Evolutionary conservation across 306 rosid genomes (phyloP), one percentile per base, ranked within the genome.

Genomic region (Trifolium subterraneum): DNA sequence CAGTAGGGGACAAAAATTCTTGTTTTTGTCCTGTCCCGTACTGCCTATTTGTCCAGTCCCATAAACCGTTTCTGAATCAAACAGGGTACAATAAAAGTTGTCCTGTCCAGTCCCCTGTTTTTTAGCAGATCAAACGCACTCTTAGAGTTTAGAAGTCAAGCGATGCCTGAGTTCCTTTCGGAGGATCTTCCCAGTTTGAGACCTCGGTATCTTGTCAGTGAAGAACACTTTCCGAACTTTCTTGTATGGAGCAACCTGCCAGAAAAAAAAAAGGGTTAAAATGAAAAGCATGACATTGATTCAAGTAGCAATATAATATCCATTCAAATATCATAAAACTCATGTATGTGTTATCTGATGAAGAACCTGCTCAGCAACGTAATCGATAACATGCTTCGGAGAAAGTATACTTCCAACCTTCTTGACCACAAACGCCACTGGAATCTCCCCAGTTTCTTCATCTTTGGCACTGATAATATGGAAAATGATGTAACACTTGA

Each of bases 151-250:
- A 70, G 92, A 88, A 69, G 71, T 25, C 73, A 87, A 19, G 23
- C 10, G 61, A 18, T 77, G 86, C 60, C 35, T 63, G 7, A 91
- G 90, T 54, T 88, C 84, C 79, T 81, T 90, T 50, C 94, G 74
- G 15, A 91, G 92, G 76, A 94, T 84, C 85, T 94, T 94, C 51
- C 98, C 98, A 4, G 96, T 90, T 0, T 89, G 76, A 56, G 97
- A 94, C 73, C 87, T 88, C 5, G 98, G 98, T 70, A 94, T 82
- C 68, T 81, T 75, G 75, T 81, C 45, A 23, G 73, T 82, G 85
- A 94, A 91, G 14, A 90, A 76, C 63, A 94, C 96, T 83, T 86
- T 90, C 75, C 96, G 81, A 15, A 90, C 71, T 79, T 91, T 94
- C 86, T 86, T 91, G 81, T 84, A 82, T 14, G 98, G 92, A 52